Evolutionary conservation across 768 basidiomycete genomes (phyloP), one percentile per base, ranked within the genome.

Genomic region (Serendipita vermifera): DNA sequence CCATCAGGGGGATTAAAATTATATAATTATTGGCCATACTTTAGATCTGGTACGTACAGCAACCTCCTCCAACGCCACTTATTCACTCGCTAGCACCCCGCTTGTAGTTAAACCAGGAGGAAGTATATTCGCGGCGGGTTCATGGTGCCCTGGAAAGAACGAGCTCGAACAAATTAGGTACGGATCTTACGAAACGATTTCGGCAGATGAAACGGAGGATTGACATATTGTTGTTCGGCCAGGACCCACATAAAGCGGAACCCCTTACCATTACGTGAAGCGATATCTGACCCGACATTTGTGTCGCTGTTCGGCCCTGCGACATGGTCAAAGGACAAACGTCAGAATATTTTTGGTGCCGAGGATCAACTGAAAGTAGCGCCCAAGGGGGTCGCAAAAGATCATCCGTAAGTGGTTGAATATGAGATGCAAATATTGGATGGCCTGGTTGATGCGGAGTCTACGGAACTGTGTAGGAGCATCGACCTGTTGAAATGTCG

Each of bases 401-500:
- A 75, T 29, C 91, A 97, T 65, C 73, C 74, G 86, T 87, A 56
- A 15, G 75, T 63, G 7, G 24, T 61, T 36, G 36, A 36, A 54
- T 5, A 22, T 54, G 32, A 41, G 22, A 39, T 9, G 17, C 3
- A 26, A 22, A 3, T 38, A 33, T 33, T 33, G n/a, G 11, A 15
- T 57, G 38, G 3, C 17, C 27, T 43, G 54, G 14, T 51, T 39
- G 13, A 27, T 17, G 17, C 13, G 20, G 35, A 48, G 26, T 35
- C 43, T 58, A 6, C 26, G 27, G 20, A 55, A 32, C 27, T 46
- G 15, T 53, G 40, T 58, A 87, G 84, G 67, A 90, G 97, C 65
- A 97, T 99, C 61, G 93, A 94, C 66, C 70, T 98, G 51, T 70
- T 99, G 59, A 88, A 87, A 68, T 83, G 87, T 59, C 80, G 90